phyloP scores from a whole-genome alignment of 257 asterid species.

The Cordia subcordata region DNA sequence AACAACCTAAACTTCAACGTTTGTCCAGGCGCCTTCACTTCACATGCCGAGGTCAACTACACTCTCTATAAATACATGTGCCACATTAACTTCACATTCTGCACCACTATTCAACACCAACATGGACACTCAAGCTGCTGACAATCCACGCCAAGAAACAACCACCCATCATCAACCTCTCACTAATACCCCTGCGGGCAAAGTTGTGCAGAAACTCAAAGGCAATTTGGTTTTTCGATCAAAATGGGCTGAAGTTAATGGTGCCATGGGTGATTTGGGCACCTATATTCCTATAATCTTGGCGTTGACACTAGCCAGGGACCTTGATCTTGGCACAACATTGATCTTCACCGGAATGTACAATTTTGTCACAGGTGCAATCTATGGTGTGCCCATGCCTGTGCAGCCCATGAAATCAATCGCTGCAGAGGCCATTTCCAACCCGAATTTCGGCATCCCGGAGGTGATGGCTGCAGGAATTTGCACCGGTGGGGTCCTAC shows the following conservation, averaged over 20 bases:
- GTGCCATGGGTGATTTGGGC: conserved; percentile 89
- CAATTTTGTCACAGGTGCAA: conserved; percentile 58
- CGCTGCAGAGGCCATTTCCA: conserved; percentile 73
- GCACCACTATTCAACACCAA: neutral
- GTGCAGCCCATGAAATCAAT: conserved; percentile 87
- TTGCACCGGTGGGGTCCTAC: conserved; percentile 51
- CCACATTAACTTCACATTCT: conserved; percentile 17
- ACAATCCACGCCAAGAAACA: conserved; percentile 18
- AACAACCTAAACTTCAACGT: neutral
- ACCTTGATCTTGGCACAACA: conserved; percentile 73
- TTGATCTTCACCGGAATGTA: conserved; percentile 65
- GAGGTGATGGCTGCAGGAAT: conserved; percentile 87
- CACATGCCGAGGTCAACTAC: neutral
- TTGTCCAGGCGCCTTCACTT: too few relatives aligned
- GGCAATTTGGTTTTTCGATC: conserved; percentile 44
- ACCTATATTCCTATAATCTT: conserved; percentile 64
- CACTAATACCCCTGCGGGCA: conserved; percentile 7
- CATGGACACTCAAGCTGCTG: conserved; percentile 3
- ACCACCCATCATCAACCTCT: conserved; percentile 5
- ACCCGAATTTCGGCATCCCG: conserved; percentile 50
- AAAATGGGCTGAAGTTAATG: conserved; percentile 64
- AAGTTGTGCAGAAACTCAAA: conserved; percentile 24
- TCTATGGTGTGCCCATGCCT: conserved; percentile 80
- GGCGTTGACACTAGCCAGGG: conserved; percentile 58
- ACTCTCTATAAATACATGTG: neutral